phyloP scores from a whole-genome alignment of 2,329 filamentous ascomycete species.

The Clonostachys sp. region DNA sequence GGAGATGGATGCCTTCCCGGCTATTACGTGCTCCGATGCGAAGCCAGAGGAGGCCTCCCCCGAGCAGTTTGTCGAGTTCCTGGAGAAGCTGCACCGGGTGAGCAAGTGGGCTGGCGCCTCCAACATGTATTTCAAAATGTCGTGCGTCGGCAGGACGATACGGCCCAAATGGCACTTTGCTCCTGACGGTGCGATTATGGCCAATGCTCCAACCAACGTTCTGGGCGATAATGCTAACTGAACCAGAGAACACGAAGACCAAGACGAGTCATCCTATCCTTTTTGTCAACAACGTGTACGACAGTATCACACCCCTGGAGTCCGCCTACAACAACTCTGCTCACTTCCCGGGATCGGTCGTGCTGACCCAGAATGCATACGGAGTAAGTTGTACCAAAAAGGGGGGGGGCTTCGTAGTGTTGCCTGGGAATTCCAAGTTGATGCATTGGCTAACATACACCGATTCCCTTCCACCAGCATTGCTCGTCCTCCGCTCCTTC shows the following conservation, averaged over 20 bases:
- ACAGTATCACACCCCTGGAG: conserved; percentile 41
- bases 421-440: not conserved
- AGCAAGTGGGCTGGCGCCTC: conserved; percentile 37
- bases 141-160: conserved; percentile 29
- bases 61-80: conserved; percentile 24
- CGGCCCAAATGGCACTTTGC: conserved; percentile 32
- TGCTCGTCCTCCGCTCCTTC: conserved; percentile 40
- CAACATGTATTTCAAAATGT: conserved; percentile 30
- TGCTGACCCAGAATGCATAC: conserved; percentile 44
- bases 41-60: conserved; percentile 20
- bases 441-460: not conserved
- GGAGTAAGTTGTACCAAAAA: conserved; percentile 31
- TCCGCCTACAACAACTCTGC: conserved; percentile 38
- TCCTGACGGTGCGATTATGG: not conserved
- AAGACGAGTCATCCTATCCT: conserved; percentile 37
- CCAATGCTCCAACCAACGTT: too few species aligned
- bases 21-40: conserved; percentile 40
- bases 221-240: not conserved
- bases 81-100: conserved; percentile 22
- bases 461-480: conserved; percentile 28
- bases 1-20: conserved; percentile 33
- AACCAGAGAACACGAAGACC: conserved; percentile 17
- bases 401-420: not conserved
- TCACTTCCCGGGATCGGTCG: conserved; percentile 36
- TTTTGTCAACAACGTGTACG: conserved; percentile 36